phyloP scores from a whole-genome alignment of 108 stramenopile genomes.

The Fragilaria radians region DNA sequence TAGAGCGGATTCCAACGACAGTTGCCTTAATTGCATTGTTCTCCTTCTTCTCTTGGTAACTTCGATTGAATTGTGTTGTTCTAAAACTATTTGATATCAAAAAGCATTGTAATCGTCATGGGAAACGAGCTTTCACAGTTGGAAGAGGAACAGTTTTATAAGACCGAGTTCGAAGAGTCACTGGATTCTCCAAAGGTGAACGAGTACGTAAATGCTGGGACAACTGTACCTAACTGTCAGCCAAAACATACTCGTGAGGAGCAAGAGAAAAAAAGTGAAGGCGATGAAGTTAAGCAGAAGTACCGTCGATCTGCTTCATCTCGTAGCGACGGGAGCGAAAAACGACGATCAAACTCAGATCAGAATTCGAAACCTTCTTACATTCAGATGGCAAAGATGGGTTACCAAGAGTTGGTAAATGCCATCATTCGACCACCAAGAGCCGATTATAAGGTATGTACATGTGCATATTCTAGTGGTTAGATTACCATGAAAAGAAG shows the following conservation, averaged over 20 bases:
- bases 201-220: slow-evolving; percentile 53
- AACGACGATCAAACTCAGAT: slow-evolving; percentile 18
- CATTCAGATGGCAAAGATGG: slow-evolving; percentile 76
- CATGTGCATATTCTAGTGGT: slow-evolving; percentile 8
- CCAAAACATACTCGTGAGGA: slow-evolving; percentile 50
- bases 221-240: slow-evolving; percentile 70
- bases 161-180: slow-evolving; percentile 32
- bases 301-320: slow-evolving; percentile 4
- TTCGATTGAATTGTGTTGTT: no score
- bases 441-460: slow-evolving; percentile 77
- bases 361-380: slow-evolving; percentile 47
- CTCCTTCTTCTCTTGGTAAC: no score
- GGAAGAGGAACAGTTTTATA: slow-evolving; percentile 35
- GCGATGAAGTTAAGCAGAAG: not conserved
- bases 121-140: slow-evolving; percentile 46
- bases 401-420: slow-evolving; percentile 92
- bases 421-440: slow-evolving; percentile 98
- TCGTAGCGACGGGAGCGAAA: slow-evolving; percentile 10
- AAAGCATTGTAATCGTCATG: slow-evolving; percentile 38
- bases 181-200: slow-evolving; percentile 60
- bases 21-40: no score
- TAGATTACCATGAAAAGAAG: not conserved
- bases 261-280: not conserved
- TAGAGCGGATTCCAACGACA: no score
- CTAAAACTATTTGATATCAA: no score